Percentiles rank a stretch among this genome's conserved stretches.
Conservation (phyloP, 208 protist species). For the Leptomonas pyrrhocoris region DNA sequence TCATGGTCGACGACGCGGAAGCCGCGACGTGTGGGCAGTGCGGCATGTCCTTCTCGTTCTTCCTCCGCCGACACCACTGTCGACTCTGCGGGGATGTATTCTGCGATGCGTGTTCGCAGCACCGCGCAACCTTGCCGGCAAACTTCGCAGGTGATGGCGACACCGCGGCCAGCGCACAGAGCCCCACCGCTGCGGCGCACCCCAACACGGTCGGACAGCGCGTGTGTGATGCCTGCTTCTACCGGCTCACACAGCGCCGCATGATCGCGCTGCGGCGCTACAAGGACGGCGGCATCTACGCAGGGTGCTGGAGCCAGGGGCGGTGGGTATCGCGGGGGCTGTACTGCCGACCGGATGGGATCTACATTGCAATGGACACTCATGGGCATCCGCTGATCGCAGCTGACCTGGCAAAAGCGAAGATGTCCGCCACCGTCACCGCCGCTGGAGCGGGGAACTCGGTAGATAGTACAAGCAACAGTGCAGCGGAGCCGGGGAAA, state of each 20-base stretch:
- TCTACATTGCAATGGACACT: conserved; percentile 71
- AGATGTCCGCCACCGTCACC: conserved; percentile 2
- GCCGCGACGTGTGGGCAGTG: conserved; percentile 77
- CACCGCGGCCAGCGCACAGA: conserved; percentile 18
- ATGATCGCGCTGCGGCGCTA: conserved; percentile 70
- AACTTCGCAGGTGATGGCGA: conserved; percentile 54
- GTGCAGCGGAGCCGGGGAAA: background rate
- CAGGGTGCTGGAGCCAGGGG: conserved; percentile 74
- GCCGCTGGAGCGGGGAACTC: background rate
- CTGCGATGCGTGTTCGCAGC: conserved; percentile 87
- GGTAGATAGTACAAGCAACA: background rate
- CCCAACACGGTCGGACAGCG: conserved; percentile 37
- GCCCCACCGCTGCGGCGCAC: conserved; percentile 8
- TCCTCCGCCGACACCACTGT: conserved; percentile 92
- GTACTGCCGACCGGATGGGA: conserved; percentile 74
- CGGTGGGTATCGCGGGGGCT: conserved; percentile 77
- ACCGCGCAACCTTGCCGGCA: conserved; percentile 60
- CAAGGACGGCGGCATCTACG: conserved; percentile 71
- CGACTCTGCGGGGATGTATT: conserved; percentile 92
- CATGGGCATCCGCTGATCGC: conserved; percentile 51
- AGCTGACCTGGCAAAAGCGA: background rate
- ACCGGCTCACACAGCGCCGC: conserved; percentile 71
- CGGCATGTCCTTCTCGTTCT: conserved; percentile 70
- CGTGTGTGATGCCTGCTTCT: conserved; percentile 79
- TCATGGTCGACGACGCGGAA: conserved; percentile 76